Evolutionary conservation across 441 rosid species (phyloP).

Genomic region (Adansonia rubrostipa): DNA sequence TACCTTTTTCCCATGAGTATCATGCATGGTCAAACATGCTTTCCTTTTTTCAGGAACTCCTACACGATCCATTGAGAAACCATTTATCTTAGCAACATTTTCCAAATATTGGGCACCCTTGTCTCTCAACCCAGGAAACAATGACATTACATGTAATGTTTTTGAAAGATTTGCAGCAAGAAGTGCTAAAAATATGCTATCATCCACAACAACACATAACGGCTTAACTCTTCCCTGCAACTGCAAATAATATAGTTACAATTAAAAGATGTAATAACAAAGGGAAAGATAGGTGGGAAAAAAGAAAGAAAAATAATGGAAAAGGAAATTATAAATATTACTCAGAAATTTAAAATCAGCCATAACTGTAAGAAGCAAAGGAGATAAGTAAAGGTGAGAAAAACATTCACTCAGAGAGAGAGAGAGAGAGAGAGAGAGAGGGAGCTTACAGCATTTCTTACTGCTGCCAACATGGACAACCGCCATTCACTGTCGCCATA

Average conservation of each 20-base stretch:
- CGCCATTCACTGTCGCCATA: slow-evolving; percentile 82
- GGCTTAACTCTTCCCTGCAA: slow-evolving; percentile 63
- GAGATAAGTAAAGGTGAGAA: not conserved
- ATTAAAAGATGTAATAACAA: slow-evolving; percentile 26
- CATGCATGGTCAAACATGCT: slow-evolving; percentile 47
- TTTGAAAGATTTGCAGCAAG: slow-evolving; percentile 57
- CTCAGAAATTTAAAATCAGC: not conserved
- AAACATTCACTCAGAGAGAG: slow-evolving; percentile 21
- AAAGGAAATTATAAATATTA: not conserved
- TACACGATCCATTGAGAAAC: slow-evolving; percentile 57
- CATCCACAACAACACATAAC: slow-evolving; percentile 78
- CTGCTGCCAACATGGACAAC: slow-evolving; percentile 56
- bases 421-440: slow-evolving; percentile 32
- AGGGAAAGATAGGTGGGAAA: not conserved
- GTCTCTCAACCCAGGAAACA: slow-evolving; percentile 80
- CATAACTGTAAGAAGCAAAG: not conserved
- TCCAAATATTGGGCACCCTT: slow-evolving; percentile 65
- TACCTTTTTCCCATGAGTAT: slow-evolving; percentile 64
- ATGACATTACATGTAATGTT: slow-evolving; percentile 54
- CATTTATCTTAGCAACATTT: slow-evolving; percentile 68
- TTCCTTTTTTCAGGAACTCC: slow-evolving; percentile 54
- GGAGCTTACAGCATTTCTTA: slow-evolving; percentile 64
- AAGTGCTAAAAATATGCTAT: slow-evolving; percentile 73
- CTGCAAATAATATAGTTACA: slow-evolving; percentile 47
- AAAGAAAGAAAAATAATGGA: not conserved